A percentile compares a stretch with the other conserved stretches of the same genome.
phyloP scores from a whole-genome alignment of 1,284 basidiomycete species.

The Ustilago hordei region DNA sequence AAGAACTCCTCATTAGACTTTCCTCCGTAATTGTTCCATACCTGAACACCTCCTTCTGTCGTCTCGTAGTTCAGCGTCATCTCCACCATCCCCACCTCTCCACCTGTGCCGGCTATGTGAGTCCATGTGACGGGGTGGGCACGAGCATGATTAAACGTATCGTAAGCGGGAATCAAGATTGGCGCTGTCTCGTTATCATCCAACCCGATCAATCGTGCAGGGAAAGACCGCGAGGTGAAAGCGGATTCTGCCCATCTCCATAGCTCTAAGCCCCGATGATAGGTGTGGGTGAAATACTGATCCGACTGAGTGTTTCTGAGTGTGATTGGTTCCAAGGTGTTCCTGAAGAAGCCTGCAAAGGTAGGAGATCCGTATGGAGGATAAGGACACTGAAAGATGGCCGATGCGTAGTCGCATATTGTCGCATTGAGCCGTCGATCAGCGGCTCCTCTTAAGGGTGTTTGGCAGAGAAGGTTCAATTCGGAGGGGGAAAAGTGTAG shows the following conservation, averaged over 20 bases:
- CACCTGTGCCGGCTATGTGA: neutral
- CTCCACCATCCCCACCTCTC: neutral
- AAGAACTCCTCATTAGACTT: slow-evolving; percentile 67
- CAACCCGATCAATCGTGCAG: slow-evolving; percentile 42
- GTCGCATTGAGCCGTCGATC: slow-evolving; percentile 33
- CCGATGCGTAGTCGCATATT: slow-evolving; percentile 13
- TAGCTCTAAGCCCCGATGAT: slow-evolving; percentile 19
- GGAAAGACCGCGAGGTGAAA: slow-evolving; percentile 60
- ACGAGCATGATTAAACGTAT: slow-evolving; percentile 62
- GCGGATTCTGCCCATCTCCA: slow-evolving; percentile 61
- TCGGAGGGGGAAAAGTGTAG: slow-evolving; percentile 46
- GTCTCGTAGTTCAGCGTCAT: slow-evolving; percentile 27
- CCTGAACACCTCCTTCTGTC: slow-evolving; percentile 22
- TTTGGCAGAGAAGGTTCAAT: slow-evolving; percentile 38
- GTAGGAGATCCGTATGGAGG: neutral
- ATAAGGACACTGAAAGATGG: slow-evolving; percentile 4
- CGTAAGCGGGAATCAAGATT: slow-evolving; percentile 63
- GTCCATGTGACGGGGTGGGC: slow-evolving; percentile 60
- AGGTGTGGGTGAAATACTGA: slow-evolving; percentile 12
- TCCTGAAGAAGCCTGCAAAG: neutral
- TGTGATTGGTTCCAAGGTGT: neutral
- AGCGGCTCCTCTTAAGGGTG: slow-evolving; percentile 48
- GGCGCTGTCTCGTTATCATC: slow-evolving; percentile 26
- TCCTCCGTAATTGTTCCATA: slow-evolving; percentile 67
- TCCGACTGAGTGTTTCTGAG: neutral